These are phyloP conservation scores for Trichoderma citrinoviride DNA, from an alignment of 2,329 filamentous ascomycete genomes.

Conservation along the genomic window DNA sequence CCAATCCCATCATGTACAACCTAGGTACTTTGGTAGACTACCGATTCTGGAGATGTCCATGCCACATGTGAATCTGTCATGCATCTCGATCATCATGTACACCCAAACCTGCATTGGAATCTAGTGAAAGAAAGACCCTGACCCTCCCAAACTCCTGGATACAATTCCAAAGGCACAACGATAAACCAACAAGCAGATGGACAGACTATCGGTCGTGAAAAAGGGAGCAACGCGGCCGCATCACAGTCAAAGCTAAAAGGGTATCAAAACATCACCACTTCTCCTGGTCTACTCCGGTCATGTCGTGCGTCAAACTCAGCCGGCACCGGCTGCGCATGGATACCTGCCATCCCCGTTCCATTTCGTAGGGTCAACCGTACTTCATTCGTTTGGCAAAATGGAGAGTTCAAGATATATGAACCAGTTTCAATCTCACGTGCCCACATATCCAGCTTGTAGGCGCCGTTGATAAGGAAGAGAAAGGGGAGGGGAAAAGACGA, in stretches of 20 bases:
- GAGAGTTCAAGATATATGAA: not conserved
- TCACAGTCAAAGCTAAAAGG: slow-evolving; percentile 17
- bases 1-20: not conserved
- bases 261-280: slow-evolving; percentile 14
- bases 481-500: not conserved
- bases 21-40: not conserved
- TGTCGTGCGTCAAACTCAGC: not conserved
- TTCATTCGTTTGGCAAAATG: not conserved
- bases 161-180: not conserved
- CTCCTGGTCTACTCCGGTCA: not conserved
- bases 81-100: slow-evolving; percentile 11
- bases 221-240: not conserved
- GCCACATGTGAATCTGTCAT: not conserved
- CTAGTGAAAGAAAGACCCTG: not conserved
- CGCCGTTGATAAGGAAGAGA: not conserved
- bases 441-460: too few species aligned
- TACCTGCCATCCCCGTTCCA: slow-evolving; percentile 16
- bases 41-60: not conserved
- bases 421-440: not conserved
- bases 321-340: not conserved
- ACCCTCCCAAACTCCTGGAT: not conserved
- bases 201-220: not conserved
- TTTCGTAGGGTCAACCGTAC: slow-evolving; percentile 1
- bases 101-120: slow-evolving; percentile 12
- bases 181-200: not conserved